A percentile compares a stretch with the other conserved stretches of the same genome.
Conservation (phyloP, 2,329 filamentous ascomycete genomes). For the Hypoxylon sp. region DNA sequence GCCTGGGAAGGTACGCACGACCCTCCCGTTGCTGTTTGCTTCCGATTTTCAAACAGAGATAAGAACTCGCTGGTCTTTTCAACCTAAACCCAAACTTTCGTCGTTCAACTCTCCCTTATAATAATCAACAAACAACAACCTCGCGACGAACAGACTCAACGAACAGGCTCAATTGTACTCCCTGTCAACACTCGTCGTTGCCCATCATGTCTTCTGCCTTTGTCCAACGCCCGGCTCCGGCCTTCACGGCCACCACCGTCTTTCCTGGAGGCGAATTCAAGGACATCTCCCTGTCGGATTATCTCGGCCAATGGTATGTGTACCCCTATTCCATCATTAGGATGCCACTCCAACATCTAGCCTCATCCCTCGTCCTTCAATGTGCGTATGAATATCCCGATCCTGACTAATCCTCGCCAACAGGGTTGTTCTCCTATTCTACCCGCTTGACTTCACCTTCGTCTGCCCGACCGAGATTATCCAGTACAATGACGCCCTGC, state of each 20-base stretch:
- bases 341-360: not conserved
- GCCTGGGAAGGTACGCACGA: constrained; percentile 16
- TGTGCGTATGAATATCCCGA: not conserved
- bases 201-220: constrained; percentile 61
- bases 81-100: not conserved
- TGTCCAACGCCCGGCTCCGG: constrained; percentile 65
- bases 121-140: constrained; percentile 7
- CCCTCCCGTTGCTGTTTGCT: constrained; percentile 30
- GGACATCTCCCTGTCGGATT: constrained; percentile 62
- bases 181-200: not conserved
- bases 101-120: constrained; percentile 4
- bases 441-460: constrained; percentile 78
- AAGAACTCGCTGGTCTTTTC: constrained; percentile 25
- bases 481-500: constrained; percentile 73
- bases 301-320: constrained; percentile 63
- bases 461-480: constrained; percentile 77
- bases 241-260: constrained; percentile 65
- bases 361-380: not conserved
- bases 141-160: constrained; percentile 2
- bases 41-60: constrained; percentile 12
- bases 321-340: constrained; percentile 12
- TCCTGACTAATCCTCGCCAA: constrained; percentile 11
- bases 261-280: constrained; percentile 65
- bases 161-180: not conserved
- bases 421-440: constrained; percentile 76